phyloP scores from a whole-genome alignment of 495 filamentous ascomycete genomes.

The Podospora anserina region DNA sequence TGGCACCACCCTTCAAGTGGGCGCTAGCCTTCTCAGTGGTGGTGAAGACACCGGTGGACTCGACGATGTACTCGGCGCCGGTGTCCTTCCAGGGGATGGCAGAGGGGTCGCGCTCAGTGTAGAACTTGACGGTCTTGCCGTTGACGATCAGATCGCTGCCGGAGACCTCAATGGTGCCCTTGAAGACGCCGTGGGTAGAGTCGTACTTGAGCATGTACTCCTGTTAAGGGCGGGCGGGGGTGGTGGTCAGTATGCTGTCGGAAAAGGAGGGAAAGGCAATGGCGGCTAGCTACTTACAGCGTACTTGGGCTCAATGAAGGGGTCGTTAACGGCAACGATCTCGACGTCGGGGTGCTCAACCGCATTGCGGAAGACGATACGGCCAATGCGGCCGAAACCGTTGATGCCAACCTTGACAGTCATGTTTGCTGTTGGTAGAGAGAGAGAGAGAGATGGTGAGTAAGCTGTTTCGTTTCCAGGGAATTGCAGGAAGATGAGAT shows the following conservation, averaged over 20 bases:
- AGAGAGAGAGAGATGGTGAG: conserved; percentile 7
- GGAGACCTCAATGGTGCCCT: conserved; percentile 75
- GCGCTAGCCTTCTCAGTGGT: conserved; percentile 91
- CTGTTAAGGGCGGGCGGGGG: conserved; percentile 41
- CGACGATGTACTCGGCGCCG: conserved; percentile 92
- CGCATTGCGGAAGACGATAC: conserved; percentile 79
- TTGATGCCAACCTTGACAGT: conserved; percentile 86
- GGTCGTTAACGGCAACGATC: conserved; percentile 96
- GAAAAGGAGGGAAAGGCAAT: conserved; percentile 3
- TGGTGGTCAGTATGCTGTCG: conserved; percentile 20
- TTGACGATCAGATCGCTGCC: conserved; percentile 81
- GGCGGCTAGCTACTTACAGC: conserved; percentile 68
- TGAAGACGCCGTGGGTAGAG: conserved; percentile 94
- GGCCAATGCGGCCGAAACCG: conserved; percentile 98
- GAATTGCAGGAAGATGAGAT: conserved; percentile 7
- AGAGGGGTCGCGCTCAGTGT: conserved; percentile 85
- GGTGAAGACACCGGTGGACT: conserved; percentile 99
- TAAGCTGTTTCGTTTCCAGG: neutral
- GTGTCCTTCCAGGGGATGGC: conserved; percentile 87
- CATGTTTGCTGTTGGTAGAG: conserved; percentile 37
- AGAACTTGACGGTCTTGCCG: conserved; percentile 95
- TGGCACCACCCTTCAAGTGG: conserved; percentile 97
- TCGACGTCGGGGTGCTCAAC: conserved; percentile 80
- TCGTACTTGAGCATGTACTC: conserved; percentile 99
- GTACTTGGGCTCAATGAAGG: conserved; percentile 98